phyloP scores from a whole-genome alignment of 768 basidiomycete species.

The Pluteus cervinus region DNA sequence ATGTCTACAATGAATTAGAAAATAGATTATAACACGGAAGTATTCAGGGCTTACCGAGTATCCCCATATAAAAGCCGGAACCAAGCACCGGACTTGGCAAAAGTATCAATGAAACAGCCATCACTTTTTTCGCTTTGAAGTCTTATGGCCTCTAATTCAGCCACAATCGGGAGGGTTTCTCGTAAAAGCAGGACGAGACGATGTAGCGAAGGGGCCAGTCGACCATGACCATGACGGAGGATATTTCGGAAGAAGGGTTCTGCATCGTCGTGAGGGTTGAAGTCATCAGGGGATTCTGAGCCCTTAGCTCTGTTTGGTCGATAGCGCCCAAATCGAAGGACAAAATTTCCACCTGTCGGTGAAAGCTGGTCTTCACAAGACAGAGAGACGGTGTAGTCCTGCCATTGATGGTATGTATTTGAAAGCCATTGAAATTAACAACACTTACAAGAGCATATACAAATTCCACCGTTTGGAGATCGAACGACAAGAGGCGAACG shows the following conservation, averaged over 20 bases:
- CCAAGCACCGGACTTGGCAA: slow-evolving; percentile 79
- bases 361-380: slow-evolving; percentile 74
- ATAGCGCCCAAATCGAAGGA: slow-evolving; percentile 63
- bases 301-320: slow-evolving; percentile 13
- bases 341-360: slow-evolving; percentile 62
- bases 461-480: slow-evolving; percentile 89
- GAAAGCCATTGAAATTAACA: neutral
- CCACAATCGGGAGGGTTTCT: slow-evolving; percentile 72
- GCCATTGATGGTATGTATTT: slow-evolving; percentile 1
- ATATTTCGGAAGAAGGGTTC: slow-evolving; percentile 71
- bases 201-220: slow-evolving; percentile 58
- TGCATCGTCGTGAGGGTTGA: slow-evolving; percentile 76
- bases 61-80: slow-evolving; percentile 70
- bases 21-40: neutral
- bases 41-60: slow-evolving; percentile 40
- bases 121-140: slow-evolving; percentile 26
- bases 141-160: slow-evolving; percentile 57
- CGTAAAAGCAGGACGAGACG: slow-evolving; percentile 64
- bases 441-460: slow-evolving; percentile 58
- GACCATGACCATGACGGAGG: slow-evolving; percentile 58
- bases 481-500: slow-evolving; percentile 82
- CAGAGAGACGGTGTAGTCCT: slow-evolving; percentile 77
- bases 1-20: slow-evolving; percentile 37
- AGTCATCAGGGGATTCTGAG: slow-evolving; percentile 19
- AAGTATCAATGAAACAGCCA: slow-evolving; percentile 47